A percentile compares a stretch with the other conserved stretches of the same genome.
Evolutionary conservation across 2,329 filamentous ascomycete genomes (phyloP).

Genomic region (Periglandula ipomoeae): DNA sequence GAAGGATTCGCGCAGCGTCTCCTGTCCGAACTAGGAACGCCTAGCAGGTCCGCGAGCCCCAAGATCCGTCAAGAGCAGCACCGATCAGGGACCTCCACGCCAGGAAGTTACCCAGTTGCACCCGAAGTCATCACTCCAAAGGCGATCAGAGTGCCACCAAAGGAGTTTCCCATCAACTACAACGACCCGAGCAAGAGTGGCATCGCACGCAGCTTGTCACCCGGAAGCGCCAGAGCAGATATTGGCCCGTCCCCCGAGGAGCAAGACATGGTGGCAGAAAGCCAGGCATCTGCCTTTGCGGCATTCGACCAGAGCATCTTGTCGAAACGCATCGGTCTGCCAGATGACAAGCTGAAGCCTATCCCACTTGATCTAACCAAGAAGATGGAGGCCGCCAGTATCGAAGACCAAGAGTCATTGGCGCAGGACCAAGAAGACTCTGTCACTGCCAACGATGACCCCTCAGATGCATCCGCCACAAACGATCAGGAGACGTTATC

Average conservation of each 20-base stretch:
- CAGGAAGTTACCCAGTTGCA: slow-evolving; percentile 11
- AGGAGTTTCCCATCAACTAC: slow-evolving; percentile 31
- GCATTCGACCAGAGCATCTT: slow-evolving; percentile 56
- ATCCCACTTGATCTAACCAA: slow-evolving; percentile 31
- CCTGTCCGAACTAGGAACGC: slow-evolving; percentile 48
- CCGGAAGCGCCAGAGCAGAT: slow-evolving; percentile 22
- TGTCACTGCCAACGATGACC: too few species aligned
- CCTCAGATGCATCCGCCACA: neutral
- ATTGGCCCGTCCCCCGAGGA: slow-evolving; percentile 19
- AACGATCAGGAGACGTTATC: slow-evolving; percentile 40
- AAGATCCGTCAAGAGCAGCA: slow-evolving; percentile 39
- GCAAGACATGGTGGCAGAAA: slow-evolving; percentile 28
- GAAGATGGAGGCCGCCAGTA: slow-evolving; percentile 23
- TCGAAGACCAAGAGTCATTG: slow-evolving; percentile 10
- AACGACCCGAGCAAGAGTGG: slow-evolving; percentile 24
- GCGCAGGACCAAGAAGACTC: slow-evolving; percentile 13
- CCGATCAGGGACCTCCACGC: slow-evolving; percentile 22
- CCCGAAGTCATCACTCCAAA: slow-evolving; percentile 18
- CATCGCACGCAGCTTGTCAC: slow-evolving; percentile 32
- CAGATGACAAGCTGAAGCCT: slow-evolving; percentile 29
- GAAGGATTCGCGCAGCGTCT: slow-evolving; percentile 56
- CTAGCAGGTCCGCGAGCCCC: slow-evolving; percentile 40
- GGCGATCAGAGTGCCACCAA: slow-evolving; percentile 29
- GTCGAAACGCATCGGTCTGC: slow-evolving; percentile 42
- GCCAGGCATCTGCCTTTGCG: slow-evolving; percentile 51